phyloP scores from a whole-genome alignment of 108 stramenopile genomes.

The Pseudonitzschia pungens region DNA sequence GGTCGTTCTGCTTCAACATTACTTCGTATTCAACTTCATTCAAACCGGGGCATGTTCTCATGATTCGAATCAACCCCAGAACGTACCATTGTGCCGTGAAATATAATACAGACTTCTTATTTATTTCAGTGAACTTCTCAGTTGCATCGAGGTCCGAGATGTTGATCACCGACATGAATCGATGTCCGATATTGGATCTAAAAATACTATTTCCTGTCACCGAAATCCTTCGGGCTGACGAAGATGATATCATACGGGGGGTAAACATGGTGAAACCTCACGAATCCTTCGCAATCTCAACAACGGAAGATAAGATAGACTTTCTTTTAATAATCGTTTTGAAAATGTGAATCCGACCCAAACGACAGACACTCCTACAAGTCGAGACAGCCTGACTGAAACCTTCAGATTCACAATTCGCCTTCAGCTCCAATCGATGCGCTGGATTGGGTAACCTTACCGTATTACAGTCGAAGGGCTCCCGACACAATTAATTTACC shows the following conservation, averaged over 20 bases:
- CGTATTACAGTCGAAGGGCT: too few species aligned
- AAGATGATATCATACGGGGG: background rate
- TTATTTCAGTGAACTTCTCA: conserved; percentile 65
- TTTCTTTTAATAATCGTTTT: background rate
- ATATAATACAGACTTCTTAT: conserved; percentile 68
- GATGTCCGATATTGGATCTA: background rate
- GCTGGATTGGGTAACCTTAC: too few species aligned
- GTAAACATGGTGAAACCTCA: background rate
- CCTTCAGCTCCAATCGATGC: too few species aligned
- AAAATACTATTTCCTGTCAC: background rate
- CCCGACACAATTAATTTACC: too few species aligned
- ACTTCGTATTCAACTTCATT: too few species aligned
- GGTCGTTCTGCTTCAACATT: background rate
- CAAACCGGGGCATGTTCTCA: too few species aligned
- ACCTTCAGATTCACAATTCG: too few species aligned
- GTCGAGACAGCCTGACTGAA: too few species aligned
- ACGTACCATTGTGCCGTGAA: conserved; percentile 62
- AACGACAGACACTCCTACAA: too few species aligned
- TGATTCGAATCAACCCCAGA: background rate
- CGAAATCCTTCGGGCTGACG: background rate
- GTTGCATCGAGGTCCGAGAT: conserved; percentile 62
- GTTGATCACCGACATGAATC: conserved; percentile 69
- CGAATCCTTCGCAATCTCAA: background rate
- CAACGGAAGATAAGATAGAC: background rate
- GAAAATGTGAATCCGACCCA: background rate